Evolutionary conservation across 176 grass and related monocot species (phyloP).

Genomic region (Rhynchospora tenuis): DNA sequence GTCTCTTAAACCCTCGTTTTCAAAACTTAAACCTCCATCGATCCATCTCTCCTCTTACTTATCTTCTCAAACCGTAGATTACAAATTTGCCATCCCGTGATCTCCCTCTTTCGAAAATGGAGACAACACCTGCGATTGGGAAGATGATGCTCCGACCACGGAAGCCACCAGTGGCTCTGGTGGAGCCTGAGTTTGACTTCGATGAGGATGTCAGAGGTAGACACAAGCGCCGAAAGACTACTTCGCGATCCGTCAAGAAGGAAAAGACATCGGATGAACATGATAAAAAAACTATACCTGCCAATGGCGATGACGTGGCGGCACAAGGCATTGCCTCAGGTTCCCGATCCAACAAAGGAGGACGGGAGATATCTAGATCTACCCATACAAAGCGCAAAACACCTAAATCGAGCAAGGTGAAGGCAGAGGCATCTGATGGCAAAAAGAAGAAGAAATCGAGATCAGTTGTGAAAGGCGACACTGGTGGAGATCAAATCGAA

Average conservation of each 20-base stretch:
- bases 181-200: background rate
- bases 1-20: background rate
- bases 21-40: background rate
- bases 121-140: background rate
- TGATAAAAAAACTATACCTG: background rate
- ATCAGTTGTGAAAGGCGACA: constrained; percentile 25
- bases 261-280: background rate
- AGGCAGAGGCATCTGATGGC: background rate
- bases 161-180: background rate
- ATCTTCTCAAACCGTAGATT: no score
- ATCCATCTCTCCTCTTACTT: no score
- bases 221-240: background rate
- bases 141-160: background rate
- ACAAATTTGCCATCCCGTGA: no score
- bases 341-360: background rate
- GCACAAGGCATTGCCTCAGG: background rate
- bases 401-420: background rate
- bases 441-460: constrained; percentile 33
- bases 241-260: background rate
- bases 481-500: background rate
- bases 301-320: background rate
- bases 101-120: background rate
- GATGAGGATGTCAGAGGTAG: constrained; percentile 1
- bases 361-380: constrained; percentile 16
- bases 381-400: background rate